phyloP scores from a whole-genome alignment of 1,139 yeast species.

The Geotrichum histeridarum region DNA sequence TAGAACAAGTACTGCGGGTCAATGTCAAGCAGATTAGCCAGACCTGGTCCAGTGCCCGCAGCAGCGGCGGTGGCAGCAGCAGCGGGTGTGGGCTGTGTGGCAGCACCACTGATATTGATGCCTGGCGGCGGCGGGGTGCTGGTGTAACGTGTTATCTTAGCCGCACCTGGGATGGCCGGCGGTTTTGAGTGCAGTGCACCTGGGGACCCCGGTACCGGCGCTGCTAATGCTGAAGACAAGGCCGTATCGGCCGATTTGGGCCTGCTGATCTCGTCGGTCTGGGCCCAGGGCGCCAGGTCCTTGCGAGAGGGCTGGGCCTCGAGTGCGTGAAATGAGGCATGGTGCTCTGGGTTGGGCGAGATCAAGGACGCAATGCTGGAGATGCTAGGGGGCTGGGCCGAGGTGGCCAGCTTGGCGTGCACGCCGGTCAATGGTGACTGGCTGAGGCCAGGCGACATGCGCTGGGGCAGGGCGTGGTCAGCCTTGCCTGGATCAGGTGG shows the following conservation, averaged over 20 bases:
- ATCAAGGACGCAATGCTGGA: constrained; percentile 8
- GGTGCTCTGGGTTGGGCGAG: constrained; percentile 6
- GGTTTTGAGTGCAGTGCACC: neutral
- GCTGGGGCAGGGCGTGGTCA: neutral
- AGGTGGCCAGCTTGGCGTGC: constrained; percentile 4
- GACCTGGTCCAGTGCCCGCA: neutral
- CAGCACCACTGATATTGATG: constrained; percentile 10
- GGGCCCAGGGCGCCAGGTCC: constrained; percentile 16
- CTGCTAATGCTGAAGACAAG: neutral
- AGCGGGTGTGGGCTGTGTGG: constrained; percentile 12
- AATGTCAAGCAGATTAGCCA: constrained; percentile 7
- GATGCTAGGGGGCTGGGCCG: constrained; percentile 7
- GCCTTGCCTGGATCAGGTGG: neutral
- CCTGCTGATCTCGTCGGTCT: constrained; percentile 26
- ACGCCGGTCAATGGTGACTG: neutral
- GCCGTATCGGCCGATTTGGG: constrained; percentile 31
- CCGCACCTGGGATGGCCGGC: neutral
- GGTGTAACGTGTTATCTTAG: constrained; percentile 8
- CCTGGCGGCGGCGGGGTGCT: constrained; percentile 19
- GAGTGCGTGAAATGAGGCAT: neutral
- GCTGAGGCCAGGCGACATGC: neutral
- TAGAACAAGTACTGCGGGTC: constrained; percentile 4
- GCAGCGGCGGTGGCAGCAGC: neutral
- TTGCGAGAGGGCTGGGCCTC: constrained; percentile 4
- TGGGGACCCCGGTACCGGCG: neutral